Evolutionary conservation across 2,329 filamentous ascomycete genomes (phyloP).

Genomic region (Penicillium sumatraense): DNA sequence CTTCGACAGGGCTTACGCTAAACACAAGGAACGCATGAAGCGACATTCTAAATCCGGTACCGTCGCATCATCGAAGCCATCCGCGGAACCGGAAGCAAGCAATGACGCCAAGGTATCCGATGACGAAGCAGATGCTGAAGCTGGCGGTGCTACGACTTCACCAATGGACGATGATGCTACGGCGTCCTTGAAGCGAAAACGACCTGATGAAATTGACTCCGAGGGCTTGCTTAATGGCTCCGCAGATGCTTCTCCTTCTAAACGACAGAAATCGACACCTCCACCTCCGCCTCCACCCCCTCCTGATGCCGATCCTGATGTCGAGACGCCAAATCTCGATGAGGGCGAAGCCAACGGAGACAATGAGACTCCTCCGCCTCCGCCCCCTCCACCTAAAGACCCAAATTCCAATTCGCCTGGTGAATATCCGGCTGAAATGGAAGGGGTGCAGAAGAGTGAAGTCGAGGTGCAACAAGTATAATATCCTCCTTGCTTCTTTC

Average conservation of each 20-base stretch:
- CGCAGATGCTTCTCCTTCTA: constrained; percentile 52
- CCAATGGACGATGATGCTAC: constrained; percentile 52
- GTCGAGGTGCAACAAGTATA: constrained; percentile 18
- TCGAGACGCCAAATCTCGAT: constrained; percentile 4
- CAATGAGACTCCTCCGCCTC: constrained; percentile 5
- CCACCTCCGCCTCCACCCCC: constrained; percentile 43
- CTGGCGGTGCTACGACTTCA: constrained; percentile 35
- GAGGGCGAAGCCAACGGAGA: constrained; percentile 19
- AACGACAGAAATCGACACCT: constrained; percentile 57
- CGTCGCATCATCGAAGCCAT: constrained; percentile 23
- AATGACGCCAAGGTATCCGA: constrained; percentile 47
- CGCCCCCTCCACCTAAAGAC: constrained; percentile 18
- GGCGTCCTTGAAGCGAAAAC: constrained; percentile 24
- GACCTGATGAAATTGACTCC: constrained; percentile 13
- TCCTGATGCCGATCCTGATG: constrained; percentile 24
- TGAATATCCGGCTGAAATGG: not conserved
- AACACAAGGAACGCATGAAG: constrained; percentile 72
- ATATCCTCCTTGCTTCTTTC: not conserved
- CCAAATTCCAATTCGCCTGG: not conserved
- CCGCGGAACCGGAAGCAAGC: constrained; percentile 12
- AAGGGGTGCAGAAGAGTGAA: not conserved
- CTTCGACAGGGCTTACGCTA: constrained; percentile 81
- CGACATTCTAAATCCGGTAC: constrained; percentile 56
- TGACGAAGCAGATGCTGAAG: constrained; percentile 35
- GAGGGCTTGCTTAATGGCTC: not conserved